Percentiles rank a stretch among this genome's conserved stretches.
Evolutionary conservation across 192 early-diverging fungal genomes (phyloP).

Genomic region (Coemansia sp.): DNA sequence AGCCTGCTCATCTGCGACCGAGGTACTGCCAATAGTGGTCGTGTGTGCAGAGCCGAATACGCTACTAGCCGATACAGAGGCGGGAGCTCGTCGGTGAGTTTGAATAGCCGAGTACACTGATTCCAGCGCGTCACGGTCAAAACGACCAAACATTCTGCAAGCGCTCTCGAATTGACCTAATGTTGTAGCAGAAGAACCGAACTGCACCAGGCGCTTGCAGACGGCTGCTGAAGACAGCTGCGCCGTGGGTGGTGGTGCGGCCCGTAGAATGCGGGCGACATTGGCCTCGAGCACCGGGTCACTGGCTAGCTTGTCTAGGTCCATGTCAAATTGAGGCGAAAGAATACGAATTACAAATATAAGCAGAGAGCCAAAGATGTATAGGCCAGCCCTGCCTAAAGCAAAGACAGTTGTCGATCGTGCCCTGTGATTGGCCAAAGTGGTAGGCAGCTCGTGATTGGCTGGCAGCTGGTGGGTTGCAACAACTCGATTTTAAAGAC

Average conservation of each 20-base stretch:
- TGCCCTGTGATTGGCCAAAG: conserved; percentile 12
- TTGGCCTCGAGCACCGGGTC: conserved; percentile 29
- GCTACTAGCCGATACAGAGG: neutral
- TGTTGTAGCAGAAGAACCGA: conserved; percentile 18
- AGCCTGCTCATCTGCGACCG: neutral
- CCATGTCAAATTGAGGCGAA: conserved; percentile 18
- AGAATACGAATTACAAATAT: conserved; percentile 4
- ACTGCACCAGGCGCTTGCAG: conserved; percentile 45
- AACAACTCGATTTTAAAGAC: conserved; percentile 20
- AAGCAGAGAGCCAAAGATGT: neutral
- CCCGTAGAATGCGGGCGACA: conserved; percentile 26
- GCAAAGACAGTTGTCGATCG: neutral
- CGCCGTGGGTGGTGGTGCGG: conserved; percentile 10
- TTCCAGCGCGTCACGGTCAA: conserved; percentile 29
- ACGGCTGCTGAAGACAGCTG: conserved; percentile 26
- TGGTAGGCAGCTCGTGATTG: conserved; percentile 12
- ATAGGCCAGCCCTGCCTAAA: neutral
- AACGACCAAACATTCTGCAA: conserved; percentile 52
- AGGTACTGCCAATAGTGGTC: neutral
- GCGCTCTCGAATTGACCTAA: conserved; percentile 39
- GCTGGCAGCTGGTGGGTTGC: neutral
- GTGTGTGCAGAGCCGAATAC: conserved; percentile 23
- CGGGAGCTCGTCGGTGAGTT: conserved; percentile 10
- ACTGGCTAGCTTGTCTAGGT: conserved; percentile 19
- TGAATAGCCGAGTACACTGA: conserved; percentile 24